Evolutionary conservation across 2,329 filamentous ascomycete species (phyloP).

Genomic region (Dactylonectria macrodidyma): DNA sequence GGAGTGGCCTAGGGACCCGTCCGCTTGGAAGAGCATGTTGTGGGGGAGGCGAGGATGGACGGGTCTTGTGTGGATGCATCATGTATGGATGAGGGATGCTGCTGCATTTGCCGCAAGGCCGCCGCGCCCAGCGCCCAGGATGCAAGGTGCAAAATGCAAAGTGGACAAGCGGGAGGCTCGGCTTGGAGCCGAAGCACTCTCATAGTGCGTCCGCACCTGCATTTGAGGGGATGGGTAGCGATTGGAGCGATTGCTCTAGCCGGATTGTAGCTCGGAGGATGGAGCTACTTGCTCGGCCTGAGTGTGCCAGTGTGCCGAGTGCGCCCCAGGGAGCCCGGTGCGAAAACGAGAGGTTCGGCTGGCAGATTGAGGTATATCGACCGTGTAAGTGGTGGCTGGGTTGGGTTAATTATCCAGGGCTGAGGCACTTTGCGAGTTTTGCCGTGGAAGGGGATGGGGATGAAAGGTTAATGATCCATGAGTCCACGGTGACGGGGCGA

Average conservation of each 20-base stretch:
- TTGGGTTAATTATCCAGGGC: conserved; percentile 3
- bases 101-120: conserved; percentile 37
- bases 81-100: conserved; percentile 13
- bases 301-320: not conserved
- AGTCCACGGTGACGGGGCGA: not conserved
- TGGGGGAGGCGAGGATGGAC: conserved; percentile 32
- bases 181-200: conserved; percentile 25
- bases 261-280: conserved; percentile 6
- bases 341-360: not conserved
- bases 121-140: conserved; percentile 29
- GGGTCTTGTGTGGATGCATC: not conserved
- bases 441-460: conserved; percentile 9
- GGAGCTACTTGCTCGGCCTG: conserved; percentile 17
- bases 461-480: not conserved
- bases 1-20: conserved; percentile 38
- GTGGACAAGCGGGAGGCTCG: conserved; percentile 26
- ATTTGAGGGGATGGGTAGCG: conserved; percentile 10
- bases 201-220: conserved; percentile 20
- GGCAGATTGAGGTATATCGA: not conserved
- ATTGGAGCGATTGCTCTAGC: conserved; percentile 27
- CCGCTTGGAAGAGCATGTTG: conserved; percentile 33
- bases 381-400: conserved; percentile 9
- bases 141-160: conserved; percentile 4
- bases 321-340: not conserved
- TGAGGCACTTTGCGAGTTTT: conserved; percentile 12